phyloP scores from a whole-genome alignment of 805 yeast species.

The Wickerhamiella nectarea region DNA sequence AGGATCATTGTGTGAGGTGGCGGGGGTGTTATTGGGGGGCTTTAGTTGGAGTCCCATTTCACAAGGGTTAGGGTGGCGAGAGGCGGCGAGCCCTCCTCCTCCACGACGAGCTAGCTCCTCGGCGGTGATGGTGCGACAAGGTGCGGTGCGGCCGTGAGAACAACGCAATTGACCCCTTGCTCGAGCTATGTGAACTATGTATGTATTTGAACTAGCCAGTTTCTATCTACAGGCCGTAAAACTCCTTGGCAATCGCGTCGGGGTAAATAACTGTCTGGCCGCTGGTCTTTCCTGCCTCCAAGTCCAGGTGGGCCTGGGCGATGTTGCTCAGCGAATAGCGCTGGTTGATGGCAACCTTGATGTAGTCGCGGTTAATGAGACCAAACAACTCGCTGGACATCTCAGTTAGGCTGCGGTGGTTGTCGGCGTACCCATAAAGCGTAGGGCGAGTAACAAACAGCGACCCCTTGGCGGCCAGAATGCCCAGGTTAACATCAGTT shows the following conservation, averaged over 20 bases:
- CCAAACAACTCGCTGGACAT: conserved; percentile 18
- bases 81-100: too few species aligned
- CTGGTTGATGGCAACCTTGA: conserved; percentile 35
- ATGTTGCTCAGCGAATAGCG: conserved; percentile 48
- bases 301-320: conserved; percentile 39
- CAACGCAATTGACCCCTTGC: too few species aligned
- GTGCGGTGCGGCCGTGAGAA: too few species aligned
- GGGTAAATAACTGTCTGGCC: conserved; percentile 29
- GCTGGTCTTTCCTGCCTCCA: conserved; percentile 54
- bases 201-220: not conserved
- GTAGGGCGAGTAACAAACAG: conserved; percentile 49
- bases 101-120: too few species aligned
- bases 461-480: conserved; percentile 47
- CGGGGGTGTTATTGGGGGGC: not conserved
- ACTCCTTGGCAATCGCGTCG: not conserved
- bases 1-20: conserved; percentile 24
- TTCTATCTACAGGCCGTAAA: not conserved
- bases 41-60: not conserved
- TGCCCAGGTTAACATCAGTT: conserved; percentile 43
- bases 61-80: not conserved
- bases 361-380: conserved; percentile 21
- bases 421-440: conserved; percentile 38
- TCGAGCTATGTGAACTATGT: too few species aligned
- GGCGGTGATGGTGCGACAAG: too few species aligned
- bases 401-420: conserved; percentile 43